These are phyloP conservation scores for Coniochaeta hoffmannii DNA, from an alignment of 2,329 filamentous ascomycete species.

Conservation along the genomic window DNA sequence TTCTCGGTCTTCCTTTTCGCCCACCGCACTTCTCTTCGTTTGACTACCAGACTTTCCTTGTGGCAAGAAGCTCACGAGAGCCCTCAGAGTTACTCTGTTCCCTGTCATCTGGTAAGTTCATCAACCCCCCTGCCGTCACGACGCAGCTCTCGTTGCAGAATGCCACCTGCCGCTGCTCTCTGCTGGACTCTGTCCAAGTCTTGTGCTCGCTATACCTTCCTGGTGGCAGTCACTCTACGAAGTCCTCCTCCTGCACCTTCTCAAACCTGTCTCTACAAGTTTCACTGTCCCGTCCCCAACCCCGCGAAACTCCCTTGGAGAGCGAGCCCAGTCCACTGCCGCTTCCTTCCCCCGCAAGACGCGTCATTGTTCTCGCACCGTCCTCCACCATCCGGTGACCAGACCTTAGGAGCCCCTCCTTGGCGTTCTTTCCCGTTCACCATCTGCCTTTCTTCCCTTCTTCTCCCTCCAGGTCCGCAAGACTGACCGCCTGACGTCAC, in stretches of 20 bases:
- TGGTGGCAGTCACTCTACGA: neutral
- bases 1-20: too few species aligned
- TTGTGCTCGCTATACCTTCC: neutral
- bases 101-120: neutral
- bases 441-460: neutral
- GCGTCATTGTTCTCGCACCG: neutral
- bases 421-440: neutral
- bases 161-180: neutral
- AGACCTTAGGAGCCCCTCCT: neutral
- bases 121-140: neutral
- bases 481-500: too few species aligned
- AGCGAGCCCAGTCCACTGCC: neutral
- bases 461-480: too few species aligned
- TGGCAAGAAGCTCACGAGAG: too few species aligned
- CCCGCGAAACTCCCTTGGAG: neutral
- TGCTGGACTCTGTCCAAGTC: neutral
- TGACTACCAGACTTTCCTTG: too few species aligned
- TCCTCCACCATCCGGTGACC: neutral
- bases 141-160: neutral
- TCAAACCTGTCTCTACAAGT: neutral
- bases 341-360: neutral
- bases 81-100: too few species aligned
- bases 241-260: neutral
- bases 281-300: neutral
- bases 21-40: too few species aligned